Evolutionary conservation across 2,329 filamentous ascomycete species (phyloP).

Genomic region (Diplodia intermedia): DNA sequence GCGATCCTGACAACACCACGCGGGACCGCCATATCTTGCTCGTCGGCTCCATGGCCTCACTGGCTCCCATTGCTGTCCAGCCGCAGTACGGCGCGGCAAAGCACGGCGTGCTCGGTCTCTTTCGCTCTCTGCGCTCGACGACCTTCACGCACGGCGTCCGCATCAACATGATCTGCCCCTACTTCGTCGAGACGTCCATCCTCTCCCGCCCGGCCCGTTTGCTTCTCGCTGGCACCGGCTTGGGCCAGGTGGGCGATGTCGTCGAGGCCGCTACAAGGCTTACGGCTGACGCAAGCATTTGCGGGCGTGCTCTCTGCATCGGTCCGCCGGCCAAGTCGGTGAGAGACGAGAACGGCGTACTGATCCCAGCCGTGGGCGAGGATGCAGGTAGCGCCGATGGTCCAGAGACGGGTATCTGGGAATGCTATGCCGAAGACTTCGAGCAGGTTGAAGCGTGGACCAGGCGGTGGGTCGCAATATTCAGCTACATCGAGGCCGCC

Average conservation of each 20-base stretch:
- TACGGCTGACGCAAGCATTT: conserved; percentile 63
- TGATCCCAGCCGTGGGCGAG: conserved; percentile 29
- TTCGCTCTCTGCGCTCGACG: conserved; percentile 63
- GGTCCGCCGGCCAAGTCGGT: conserved; percentile 62
- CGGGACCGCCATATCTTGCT: conserved; percentile 68
- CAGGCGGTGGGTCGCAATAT: conserved; percentile 59
- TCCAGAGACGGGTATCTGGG: conserved; percentile 61
- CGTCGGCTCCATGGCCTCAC: conserved; percentile 67
- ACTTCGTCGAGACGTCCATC: conserved; percentile 71
- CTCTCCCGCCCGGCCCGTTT: conserved; percentile 56
- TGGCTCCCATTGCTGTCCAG: conserved; percentile 51
- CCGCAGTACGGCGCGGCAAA: conserved; percentile 68
- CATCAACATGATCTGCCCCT: conserved; percentile 71
- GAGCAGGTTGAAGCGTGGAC: conserved; percentile 64
- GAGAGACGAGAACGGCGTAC: conserved; percentile 49
- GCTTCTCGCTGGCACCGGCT: conserved; percentile 63
- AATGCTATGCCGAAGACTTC: conserved; percentile 67
- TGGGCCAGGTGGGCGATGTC: conserved; percentile 64
- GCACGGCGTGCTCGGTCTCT: conserved; percentile 70
- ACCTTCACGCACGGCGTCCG: conserved; percentile 61
- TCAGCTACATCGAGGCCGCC: conserved; percentile 59
- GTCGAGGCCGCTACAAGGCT: conserved; percentile 69
- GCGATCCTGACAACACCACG: conserved; percentile 36
- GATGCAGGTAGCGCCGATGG: conserved; percentile 39
- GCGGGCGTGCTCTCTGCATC: conserved; percentile 64